Percentiles rank a stretch among this genome's conserved stretches.
phyloP scores from a whole-genome alignment of 2,329 filamentous ascomycete species.

The Metarhizium humberi region DNA sequence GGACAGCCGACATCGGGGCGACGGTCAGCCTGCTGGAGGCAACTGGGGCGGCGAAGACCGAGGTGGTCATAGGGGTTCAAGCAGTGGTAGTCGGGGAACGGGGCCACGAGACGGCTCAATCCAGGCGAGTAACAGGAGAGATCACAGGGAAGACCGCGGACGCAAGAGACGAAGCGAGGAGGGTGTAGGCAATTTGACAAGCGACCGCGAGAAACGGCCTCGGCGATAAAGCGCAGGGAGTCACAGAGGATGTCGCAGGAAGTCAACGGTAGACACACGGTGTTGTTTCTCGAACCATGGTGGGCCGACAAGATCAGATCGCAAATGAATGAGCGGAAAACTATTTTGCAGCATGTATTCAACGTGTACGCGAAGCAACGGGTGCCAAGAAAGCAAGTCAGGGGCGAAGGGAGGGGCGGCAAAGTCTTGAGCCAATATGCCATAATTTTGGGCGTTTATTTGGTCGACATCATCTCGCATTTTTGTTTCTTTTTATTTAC shows the following conservation, averaged over 20 bases:
- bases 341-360: background rate
- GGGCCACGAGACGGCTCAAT: slow-evolving; percentile 22
- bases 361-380: background rate
- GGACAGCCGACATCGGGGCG: slow-evolving; percentile 23
- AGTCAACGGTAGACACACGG: background rate
- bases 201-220: slow-evolving; percentile 45
- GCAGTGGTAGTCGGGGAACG: slow-evolving; percentile 22
- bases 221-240: slow-evolving; percentile 30
- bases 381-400: background rate
- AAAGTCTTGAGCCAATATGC: background rate
- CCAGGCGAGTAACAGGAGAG: slow-evolving; percentile 23
- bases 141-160: slow-evolving; percentile 25
- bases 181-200: slow-evolving; percentile 25
- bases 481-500: background rate
- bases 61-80: slow-evolving; percentile 18
- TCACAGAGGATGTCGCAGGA: background rate
- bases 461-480: background rate
- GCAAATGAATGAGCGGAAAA: background rate
- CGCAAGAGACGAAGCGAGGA: slow-evolving; percentile 39
- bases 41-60: slow-evolving; percentile 12
- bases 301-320: background rate
- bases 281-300: background rate
- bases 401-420: background rate
- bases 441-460: background rate
- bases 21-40: slow-evolving; percentile 12